Conservation (phyloP, 441 rosid species). For the Metrosideros polymorpha region DNA sequence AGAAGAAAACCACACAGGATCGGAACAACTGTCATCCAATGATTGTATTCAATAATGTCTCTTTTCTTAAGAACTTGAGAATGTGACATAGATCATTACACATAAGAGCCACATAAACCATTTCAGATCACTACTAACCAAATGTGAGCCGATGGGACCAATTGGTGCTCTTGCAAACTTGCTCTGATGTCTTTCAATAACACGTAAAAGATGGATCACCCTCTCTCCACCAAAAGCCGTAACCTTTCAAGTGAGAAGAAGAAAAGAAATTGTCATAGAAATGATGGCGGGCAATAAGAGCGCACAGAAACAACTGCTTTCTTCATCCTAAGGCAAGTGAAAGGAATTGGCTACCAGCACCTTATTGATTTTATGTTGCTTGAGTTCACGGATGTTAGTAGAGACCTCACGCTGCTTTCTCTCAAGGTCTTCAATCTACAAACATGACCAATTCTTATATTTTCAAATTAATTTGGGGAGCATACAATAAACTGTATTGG, state of each 20-base stretch:
- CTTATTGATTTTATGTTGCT: constrained; percentile 64
- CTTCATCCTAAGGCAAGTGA: background rate
- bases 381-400: constrained; percentile 41
- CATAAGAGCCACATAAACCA: background rate
- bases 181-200: constrained; percentile 59
- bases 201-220: constrained; percentile 72
- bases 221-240: constrained; percentile 96
- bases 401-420: constrained; percentile 26
- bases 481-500: background rate
- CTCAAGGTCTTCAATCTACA: constrained; percentile 48
- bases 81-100: background rate
- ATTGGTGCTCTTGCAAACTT: constrained; percentile 72
- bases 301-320: background rate
- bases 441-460: constrained; percentile 4
- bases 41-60: background rate
- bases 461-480: background rate
- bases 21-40: background rate
- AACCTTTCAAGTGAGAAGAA: constrained; percentile 37
- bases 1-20: background rate
- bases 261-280: background rate
- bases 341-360: constrained; percentile 21
- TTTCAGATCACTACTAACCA: constrained; percentile 41
- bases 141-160: constrained; percentile 96
- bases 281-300: background rate
- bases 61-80: background rate